Base-by-base conservation (phyloP, 192 early-diverging fungal species). In the Entomortierella beljakovae region DNA sequence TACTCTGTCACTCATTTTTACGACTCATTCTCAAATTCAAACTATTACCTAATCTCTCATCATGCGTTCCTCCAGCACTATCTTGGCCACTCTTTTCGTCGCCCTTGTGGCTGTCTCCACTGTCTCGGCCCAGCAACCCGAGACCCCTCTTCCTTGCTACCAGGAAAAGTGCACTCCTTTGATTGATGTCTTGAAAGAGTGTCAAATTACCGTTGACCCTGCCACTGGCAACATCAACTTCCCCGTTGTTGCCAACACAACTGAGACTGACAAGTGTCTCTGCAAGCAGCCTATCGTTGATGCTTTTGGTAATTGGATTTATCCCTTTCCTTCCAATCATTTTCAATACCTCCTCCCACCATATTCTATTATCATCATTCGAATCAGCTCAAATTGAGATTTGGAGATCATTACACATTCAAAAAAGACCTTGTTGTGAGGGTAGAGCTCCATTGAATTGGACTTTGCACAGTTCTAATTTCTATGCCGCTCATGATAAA, bases 161-260 rank as follows among this genome's bases (percentile, higher is more conserved):
- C 25, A 79, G 61, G 67, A 61, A 13, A 64, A 57, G 11, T 79
- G 75, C 49, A 48, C 56, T 34, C 51, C 53, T n/a, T 33, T 79
- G 61, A 70, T 79, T 42, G 16, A 43, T 37, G 49, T 26, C 57
- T 55, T 79, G 42, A 46, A 69, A 32, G 67, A 64, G 18, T 79
- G 75, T 25, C 33, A 58, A 25, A 60, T 79, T 57, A 79, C 60
- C 35, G 55, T 79, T 50, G 62, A 70, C 38, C 5, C 64, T 22
- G 1, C 54, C n/a, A 69, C 67, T 20, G 75, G 75, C 68, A 61
- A 79, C 62, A 79, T 70, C 53, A 70, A 69, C 68, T 79, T 79
- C 57, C 66, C 75, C 49, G 55, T 64, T 40, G 48, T 62, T 34
- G 25, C 58, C 56, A 54, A 69, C 40, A 48, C 67, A 55, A 35